These are phyloP conservation scores for Aureobasidium zeae DNA, from an alignment of 2,329 filamentous ascomycete genomes.

Conservation along the genomic window DNA sequence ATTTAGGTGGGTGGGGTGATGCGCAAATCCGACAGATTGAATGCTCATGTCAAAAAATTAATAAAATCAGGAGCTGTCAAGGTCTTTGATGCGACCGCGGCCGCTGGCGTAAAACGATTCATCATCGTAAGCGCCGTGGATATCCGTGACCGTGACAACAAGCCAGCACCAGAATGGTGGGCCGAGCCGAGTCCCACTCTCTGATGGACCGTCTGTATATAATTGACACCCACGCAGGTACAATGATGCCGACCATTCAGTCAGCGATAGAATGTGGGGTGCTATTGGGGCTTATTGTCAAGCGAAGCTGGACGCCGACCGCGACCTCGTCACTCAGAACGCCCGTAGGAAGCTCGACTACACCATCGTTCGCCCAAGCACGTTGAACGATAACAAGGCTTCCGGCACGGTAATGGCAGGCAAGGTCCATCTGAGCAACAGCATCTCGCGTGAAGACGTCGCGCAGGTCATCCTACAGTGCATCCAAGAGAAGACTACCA, in stretches of 20 bases:
- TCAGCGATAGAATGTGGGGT: conserved; percentile 32
- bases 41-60: too few species aligned
- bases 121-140: conserved; percentile 55
- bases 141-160: conserved; percentile 39
- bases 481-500: conserved; percentile 40
- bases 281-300: conserved; percentile 34
- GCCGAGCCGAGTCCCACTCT: too few species aligned
- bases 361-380: conserved; percentile 38
- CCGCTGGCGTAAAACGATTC: conserved; percentile 51
- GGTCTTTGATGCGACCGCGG: conserved; percentile 51
- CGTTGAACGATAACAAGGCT: conserved; percentile 39
- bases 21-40: too few species aligned
- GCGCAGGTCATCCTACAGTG: conserved; percentile 49
- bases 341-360: conserved; percentile 33
- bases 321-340: conserved; percentile 33
- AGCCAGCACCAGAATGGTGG: conserved; percentile 34
- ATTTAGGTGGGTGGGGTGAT: conserved; percentile 33
- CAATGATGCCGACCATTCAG: conserved; percentile 30
- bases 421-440: conserved; percentile 31
- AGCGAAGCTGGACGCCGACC: conserved; percentile 38
- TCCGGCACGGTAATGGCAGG: conserved; percentile 36
- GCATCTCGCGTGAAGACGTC: conserved; percentile 49
- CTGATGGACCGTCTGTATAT: too few species aligned
- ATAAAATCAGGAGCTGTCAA: conserved; percentile 46
- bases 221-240: conserved; percentile 28